A percentile compares a stretch with the other conserved stretches of the same genome.
phyloP scores from a whole-genome alignment of 2,329 filamentous ascomycete genomes.

The Aspergillus piperis region DNA sequence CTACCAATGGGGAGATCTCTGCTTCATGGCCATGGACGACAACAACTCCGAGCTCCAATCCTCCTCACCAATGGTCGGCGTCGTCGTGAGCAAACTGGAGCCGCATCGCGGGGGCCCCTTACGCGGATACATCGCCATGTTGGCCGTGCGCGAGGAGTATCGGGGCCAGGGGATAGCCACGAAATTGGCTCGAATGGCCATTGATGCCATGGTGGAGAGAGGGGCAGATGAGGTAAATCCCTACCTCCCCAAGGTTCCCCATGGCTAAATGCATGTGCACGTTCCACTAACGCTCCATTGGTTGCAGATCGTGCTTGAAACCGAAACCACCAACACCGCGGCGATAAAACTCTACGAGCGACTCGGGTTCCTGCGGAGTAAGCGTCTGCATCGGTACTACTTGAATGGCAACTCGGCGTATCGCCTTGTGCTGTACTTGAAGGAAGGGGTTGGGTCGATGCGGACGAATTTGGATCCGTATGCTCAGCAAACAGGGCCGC shows the following conservation, averaged over 20 bases:
- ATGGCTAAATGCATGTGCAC: background rate
- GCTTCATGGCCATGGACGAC: constrained; percentile 73
- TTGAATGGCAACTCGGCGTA: constrained; percentile 96
- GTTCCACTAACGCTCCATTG: background rate
- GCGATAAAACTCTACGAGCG: constrained; percentile 92
- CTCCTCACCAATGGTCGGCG: constrained; percentile 66
- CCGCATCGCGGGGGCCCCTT: constrained; percentile 81
- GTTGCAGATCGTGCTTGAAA: constrained; percentile 78
- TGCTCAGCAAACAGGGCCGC: constrained; percentile 14
- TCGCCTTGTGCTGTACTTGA: constrained; percentile 78
- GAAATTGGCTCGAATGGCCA: constrained; percentile 81
- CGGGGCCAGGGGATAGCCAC: constrained; percentile 87
- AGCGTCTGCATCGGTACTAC: constrained; percentile 92
- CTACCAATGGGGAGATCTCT: constrained; percentile 97
- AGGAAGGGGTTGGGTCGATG: constrained; percentile 56
- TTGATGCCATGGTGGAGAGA: constrained; percentile 82
- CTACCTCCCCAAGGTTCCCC: background rate
- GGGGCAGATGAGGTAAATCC: constrained; percentile 74
- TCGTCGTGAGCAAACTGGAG: constrained; percentile 94
- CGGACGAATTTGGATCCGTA: constrained; percentile 40
- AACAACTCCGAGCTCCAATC: background rate
- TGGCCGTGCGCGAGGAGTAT: constrained; percentile 80
- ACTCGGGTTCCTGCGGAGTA: constrained; percentile 86
- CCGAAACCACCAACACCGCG: constrained; percentile 86
- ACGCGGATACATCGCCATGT: constrained; percentile 96